phyloP scores from a whole-genome alignment of 1,284 basidiomycete species.

The Ustilago shanxiensis region DNA sequence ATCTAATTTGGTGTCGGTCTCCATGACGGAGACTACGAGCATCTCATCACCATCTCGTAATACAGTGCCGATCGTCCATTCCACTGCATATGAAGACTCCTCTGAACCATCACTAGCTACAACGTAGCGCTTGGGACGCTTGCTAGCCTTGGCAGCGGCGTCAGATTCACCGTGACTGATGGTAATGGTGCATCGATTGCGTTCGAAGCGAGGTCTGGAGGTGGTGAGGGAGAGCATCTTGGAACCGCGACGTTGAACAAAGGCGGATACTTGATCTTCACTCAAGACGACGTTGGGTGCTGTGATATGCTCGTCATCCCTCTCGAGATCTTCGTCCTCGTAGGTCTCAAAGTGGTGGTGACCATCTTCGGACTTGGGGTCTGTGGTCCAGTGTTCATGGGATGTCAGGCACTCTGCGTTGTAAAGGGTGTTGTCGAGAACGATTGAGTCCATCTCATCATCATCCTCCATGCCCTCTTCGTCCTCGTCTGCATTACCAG shows the following conservation, averaged over 20 bases:
- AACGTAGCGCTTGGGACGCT: conserved; percentile 81
- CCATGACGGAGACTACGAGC: conserved; percentile 82
- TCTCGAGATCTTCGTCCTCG: conserved; percentile 40
- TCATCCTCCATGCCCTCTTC: conserved; percentile 39
- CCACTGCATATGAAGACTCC: conserved; percentile 64
- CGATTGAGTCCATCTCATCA: conserved; percentile 49
- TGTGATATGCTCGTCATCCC: conserved; percentile 47
- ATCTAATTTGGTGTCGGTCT: conserved; percentile 83
- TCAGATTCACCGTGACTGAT: conserved; percentile 77
- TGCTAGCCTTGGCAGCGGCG: conserved; percentile 71
- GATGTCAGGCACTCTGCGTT: conserved; percentile 62
- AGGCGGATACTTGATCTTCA: conserved; percentile 41
- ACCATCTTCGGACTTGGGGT: conserved; percentile 29
- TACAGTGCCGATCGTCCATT: conserved; percentile 88
- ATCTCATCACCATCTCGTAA: conserved; percentile 86
- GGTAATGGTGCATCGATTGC: conserved; percentile 91
- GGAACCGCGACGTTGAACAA: conserved; percentile 37
- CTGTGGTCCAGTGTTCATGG: conserved; percentile 53
- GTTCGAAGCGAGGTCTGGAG: conserved; percentile 81
- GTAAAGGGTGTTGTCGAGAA: conserved; percentile 63
- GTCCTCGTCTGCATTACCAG: conserved; percentile 22
- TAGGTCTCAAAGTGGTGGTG: conserved; percentile 48
- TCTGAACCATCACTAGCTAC: conserved; percentile 94
- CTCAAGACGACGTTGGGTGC: conserved; percentile 50
- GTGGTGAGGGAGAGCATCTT: conserved; percentile 44